These are phyloP conservation scores for Aristolochia californica DNA, from an alignment of 164 flowering plant genomes.

Conservation along the genomic window DNA sequence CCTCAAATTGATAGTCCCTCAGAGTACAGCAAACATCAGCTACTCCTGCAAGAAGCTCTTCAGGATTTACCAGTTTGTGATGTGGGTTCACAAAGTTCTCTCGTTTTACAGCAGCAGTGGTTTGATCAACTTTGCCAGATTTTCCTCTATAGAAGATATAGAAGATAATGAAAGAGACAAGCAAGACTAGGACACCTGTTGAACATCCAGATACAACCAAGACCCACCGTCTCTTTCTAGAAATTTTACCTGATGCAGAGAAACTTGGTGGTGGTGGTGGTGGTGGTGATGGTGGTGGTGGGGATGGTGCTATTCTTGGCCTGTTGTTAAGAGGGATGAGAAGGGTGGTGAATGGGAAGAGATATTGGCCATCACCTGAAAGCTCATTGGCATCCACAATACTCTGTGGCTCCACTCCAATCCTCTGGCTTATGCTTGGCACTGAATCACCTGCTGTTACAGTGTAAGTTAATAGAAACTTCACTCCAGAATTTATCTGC, in stretches of 20 bases:
- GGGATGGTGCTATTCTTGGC: conserved; percentile 26
- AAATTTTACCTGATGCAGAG: conserved; percentile 4
- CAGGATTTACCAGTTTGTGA: conserved; percentile 6
- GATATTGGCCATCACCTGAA: conserved; percentile 10
- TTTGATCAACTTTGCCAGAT: not conserved
- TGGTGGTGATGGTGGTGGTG: conserved; percentile 17
- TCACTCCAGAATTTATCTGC: conserved; percentile 33
- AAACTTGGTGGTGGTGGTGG: conserved; percentile 22
- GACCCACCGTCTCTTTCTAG: conserved; percentile 28
- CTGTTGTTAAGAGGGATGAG: conserved; percentile 45
- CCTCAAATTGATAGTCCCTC: conserved; percentile 26
- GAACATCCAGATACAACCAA: conserved; percentile 31
- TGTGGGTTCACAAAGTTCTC: too few relatives aligned
- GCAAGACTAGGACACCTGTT: conserved; percentile 16
- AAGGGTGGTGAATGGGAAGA: conserved; percentile 49
- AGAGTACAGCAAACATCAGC: conserved; percentile 21
- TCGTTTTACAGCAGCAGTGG: too few relatives aligned
- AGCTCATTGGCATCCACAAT: conserved; percentile 38
- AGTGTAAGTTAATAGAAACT: conserved; percentile 36
- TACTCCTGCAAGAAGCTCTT: conserved; percentile 18
- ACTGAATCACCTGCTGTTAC: conserved; percentile 23
- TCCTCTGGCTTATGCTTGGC: conserved; percentile 20
- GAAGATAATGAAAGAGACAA: conserved; percentile 14
- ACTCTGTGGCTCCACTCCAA: conserved; percentile 19
- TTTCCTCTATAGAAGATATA: conserved; percentile 6